Evolutionary conservation across 108 stramenopile species (phyloP).

Genomic region (Skeletonema marinoi): DNA sequence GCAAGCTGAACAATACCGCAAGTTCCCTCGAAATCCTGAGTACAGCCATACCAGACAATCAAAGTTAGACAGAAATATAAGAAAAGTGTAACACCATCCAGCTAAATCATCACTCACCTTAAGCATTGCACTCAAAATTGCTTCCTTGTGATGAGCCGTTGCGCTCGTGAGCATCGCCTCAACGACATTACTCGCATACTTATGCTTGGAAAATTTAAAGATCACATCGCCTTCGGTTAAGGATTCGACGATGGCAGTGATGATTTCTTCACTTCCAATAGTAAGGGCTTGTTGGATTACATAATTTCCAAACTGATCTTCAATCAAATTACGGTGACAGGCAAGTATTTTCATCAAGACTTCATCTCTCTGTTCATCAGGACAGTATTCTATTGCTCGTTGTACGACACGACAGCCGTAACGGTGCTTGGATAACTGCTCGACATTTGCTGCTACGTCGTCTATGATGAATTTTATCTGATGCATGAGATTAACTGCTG

Average conservation of each 20-base stretch:
- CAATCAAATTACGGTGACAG: constrained; percentile 60
- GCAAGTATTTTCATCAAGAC: constrained; percentile 61
- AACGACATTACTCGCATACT: constrained; percentile 97
- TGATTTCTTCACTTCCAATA: constrained; percentile 67
- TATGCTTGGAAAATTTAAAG: constrained; percentile 87
- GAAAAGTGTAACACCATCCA: not conserved
- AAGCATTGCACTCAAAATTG: constrained; percentile 71
- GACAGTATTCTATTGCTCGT: constrained; percentile 91
- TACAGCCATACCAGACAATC: constrained; percentile 38
- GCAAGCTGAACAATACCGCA: constrained; percentile 88
- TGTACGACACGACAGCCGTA: constrained; percentile 96
- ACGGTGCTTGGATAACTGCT: constrained; percentile 85
- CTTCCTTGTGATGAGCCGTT: constrained; percentile 62
- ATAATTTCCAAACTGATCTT: constrained; percentile 90
- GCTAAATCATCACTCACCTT: constrained; percentile 39
- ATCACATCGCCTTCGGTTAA: constrained; percentile 73
- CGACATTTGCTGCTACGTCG: constrained; percentile 80
- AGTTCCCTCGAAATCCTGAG: constrained; percentile 37
- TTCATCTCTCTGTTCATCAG: constrained; percentile 58
- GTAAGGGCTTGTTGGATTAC: constrained; percentile 89
- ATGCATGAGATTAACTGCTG: constrained; percentile 47
- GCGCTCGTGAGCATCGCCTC: constrained; percentile 93
- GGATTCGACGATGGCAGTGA: constrained; percentile 64
- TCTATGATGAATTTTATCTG: constrained; percentile 93
- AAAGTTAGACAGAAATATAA: not conserved